Conservation (phyloP, 768 basidiomycete genomes). For the Rhodotorula graminis region DNA sequence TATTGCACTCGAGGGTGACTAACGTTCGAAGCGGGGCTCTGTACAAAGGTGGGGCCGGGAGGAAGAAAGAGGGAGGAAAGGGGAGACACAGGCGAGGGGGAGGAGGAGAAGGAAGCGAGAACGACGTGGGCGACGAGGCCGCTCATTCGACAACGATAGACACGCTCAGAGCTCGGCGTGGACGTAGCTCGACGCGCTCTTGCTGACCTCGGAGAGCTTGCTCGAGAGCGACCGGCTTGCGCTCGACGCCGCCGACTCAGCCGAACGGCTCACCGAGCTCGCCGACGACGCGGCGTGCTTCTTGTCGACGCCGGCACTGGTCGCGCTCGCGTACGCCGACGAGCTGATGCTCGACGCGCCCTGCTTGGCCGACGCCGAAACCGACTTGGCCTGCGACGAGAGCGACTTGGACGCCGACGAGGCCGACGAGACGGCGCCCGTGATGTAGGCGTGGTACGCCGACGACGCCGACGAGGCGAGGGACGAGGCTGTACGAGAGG, state of each 20-base stretch:
- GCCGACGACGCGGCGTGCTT: conserved; percentile 4
- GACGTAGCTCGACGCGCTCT: conserved; percentile 7
- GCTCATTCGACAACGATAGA: background rate
- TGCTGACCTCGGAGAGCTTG: conserved; percentile 8
- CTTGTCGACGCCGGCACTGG: conserved; percentile 9
- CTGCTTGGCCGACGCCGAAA: conserved; percentile 1
- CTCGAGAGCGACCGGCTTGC: background rate
- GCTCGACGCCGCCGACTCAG: background rate
- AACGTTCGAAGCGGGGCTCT: too few species aligned
- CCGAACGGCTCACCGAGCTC: background rate
- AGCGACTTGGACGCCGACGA: conserved; percentile 33
- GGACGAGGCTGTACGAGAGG: conserved; percentile 26
- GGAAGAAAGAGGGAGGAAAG: too few species aligned
- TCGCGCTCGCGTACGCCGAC: conserved; percentile 25
- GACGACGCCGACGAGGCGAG: conserved; percentile 27
- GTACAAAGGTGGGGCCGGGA: too few species aligned
- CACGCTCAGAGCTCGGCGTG: conserved; percentile 26
- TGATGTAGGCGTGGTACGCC: conserved; percentile 12
- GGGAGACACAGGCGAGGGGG: too few species aligned
- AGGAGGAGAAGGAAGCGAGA: too few species aligned
- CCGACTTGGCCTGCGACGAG: conserved; percentile 13
- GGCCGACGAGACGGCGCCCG: conserved; percentile 10
- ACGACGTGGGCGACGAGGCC: too few species aligned
- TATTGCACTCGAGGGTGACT: too few species aligned
- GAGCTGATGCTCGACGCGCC: conserved; percentile 3